phyloP scores from a whole-genome alignment of 108 stramenopile genomes.

The Skeletonema tropicum region DNA sequence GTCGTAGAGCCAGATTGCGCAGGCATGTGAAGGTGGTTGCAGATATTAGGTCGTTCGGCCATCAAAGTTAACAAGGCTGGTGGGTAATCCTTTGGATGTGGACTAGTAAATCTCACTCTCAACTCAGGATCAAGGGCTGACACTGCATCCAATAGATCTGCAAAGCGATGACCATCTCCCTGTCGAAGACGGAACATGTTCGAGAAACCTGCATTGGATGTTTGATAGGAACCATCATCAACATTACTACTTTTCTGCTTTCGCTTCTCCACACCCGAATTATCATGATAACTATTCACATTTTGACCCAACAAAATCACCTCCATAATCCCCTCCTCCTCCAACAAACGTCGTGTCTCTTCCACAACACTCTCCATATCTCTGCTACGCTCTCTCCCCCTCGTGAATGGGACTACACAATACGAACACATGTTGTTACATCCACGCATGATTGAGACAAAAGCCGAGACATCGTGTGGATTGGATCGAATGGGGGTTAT shows the following conservation, averaged over 20 bases:
- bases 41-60: slow-evolving; percentile 92
- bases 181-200: slow-evolving; percentile 78
- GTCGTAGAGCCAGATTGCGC: slow-evolving; percentile 93
- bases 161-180: slow-evolving; percentile 91
- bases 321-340: slow-evolving; percentile 90
- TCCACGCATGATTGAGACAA: slow-evolving; percentile 96
- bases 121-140: slow-evolving; percentile 89
- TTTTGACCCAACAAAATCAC: slow-evolving; percentile 97
- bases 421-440: slow-evolving; percentile 98
- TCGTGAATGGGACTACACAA: slow-evolving; percentile 98
- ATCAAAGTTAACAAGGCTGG: slow-evolving; percentile 84
- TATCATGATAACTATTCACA: slow-evolving; percentile 98
- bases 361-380: slow-evolving; percentile 87
- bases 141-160: slow-evolving; percentile 91
- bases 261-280: slow-evolving; percentile 36
- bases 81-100: slow-evolving; percentile 99
- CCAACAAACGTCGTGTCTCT: slow-evolving; percentile 73
- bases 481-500: slow-evolving; percentile 86
- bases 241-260: background rate
- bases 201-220: slow-evolving; percentile 87
- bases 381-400: slow-evolving; percentile 93
- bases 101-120: slow-evolving; percentile 96
- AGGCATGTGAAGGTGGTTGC: slow-evolving; percentile 94
- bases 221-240: slow-evolving; percentile 49
- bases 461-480: slow-evolving; percentile 73